Percentiles rank a stretch among this genome's conserved stretches.
These are phyloP conservation scores for Abrus precatorius DNA, from an alignment of 306 rosid species.

Conservation along the genomic window DNA sequence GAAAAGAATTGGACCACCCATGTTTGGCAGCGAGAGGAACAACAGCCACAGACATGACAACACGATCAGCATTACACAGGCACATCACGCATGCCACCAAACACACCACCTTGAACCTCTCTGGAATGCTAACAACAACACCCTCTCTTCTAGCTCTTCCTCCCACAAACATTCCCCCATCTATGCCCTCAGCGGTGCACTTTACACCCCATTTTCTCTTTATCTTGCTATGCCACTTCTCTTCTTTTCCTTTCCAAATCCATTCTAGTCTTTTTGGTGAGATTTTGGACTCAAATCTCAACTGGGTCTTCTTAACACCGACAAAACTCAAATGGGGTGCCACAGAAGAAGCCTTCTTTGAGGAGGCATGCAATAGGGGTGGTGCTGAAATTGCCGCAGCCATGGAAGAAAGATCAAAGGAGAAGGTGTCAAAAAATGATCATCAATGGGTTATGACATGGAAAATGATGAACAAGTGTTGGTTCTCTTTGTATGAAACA, in stretches of 20 bases:
- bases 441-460: background rate
- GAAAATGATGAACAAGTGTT: constrained; percentile 24
- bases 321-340: constrained; percentile 49
- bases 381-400: constrained; percentile 51
- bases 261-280: constrained; percentile 36
- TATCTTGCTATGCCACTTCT: constrained; percentile 30
- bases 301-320: constrained; percentile 37
- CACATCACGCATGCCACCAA: constrained; percentile 89
- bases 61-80: constrained; percentile 91
- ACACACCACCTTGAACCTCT: constrained; percentile 82
- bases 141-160: constrained; percentile 47
- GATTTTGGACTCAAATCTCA: constrained; percentile 53
- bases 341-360: constrained; percentile 18
- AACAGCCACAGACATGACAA: constrained; percentile 92
- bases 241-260: constrained; percentile 38
- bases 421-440: constrained; percentile 4
- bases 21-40: constrained; percentile 84
- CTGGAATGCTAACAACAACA: constrained; percentile 56
- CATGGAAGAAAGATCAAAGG: constrained; percentile 45
- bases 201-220: constrained; percentile 48
- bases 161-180: constrained; percentile 65
- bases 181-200: constrained; percentile 75
- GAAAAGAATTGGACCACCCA: constrained; percentile 88
- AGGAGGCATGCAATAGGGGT: constrained; percentile 31
- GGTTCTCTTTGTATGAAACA: constrained; percentile 15